Evolutionary conservation across 2,329 filamentous ascomycete species (phyloP).

Genomic region (Aspergillus caelatus): DNA sequence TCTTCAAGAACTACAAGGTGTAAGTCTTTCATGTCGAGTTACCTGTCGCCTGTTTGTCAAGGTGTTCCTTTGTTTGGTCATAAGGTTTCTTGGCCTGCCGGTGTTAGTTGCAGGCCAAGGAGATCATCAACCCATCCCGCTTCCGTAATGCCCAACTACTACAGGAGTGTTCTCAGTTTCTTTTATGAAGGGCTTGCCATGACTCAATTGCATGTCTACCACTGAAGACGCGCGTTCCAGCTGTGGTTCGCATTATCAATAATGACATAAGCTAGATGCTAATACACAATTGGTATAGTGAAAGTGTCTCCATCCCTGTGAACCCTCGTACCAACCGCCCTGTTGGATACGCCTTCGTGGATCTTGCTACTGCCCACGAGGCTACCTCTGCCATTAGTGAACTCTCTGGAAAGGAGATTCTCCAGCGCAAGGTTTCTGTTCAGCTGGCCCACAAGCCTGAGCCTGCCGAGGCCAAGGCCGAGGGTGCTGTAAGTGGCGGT

Average conservation of each 20-base stretch:
- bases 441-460: conserved; percentile 98
- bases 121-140: not conserved
- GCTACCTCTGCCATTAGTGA: conserved; percentile 93
- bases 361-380: conserved; percentile 91
- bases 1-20: conserved; percentile 99
- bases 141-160: not conserved
- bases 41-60: conserved; percentile 12
- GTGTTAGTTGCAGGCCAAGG: not conserved
- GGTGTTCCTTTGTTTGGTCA: conserved; percentile 8
- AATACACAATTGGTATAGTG: conserved; percentile 60
- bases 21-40: conserved; percentile 59
- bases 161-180: not conserved
- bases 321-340: conserved; percentile 98
- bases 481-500: conserved; percentile 69
- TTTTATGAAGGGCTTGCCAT: too few species aligned
- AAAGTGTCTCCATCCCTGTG: conserved; percentile 98
- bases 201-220: not conserved
- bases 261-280: conserved; percentile 25
- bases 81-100: conserved; percentile 4
- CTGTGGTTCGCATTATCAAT: not conserved
- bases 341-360: conserved; percentile 98
- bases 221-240: not conserved
- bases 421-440: conserved; percentile 98
- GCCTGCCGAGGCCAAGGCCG: conserved; percentile 74
- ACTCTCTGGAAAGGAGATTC: conserved; percentile 95